Conservation (phyloP, 2,329 filamentous ascomycete species). For the Fusarium cicatricum region DNA sequence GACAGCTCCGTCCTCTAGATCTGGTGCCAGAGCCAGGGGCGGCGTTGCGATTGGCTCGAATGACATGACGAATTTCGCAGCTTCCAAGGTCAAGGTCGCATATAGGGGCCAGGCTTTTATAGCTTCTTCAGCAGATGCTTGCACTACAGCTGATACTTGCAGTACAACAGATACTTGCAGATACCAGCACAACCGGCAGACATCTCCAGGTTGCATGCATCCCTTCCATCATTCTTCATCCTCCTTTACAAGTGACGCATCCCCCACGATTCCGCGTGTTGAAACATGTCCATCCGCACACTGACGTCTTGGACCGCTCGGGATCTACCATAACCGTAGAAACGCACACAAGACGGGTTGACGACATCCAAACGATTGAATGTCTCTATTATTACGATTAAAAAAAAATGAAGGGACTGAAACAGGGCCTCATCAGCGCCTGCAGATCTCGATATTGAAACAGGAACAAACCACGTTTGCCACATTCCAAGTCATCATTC, state of each 20-base stretch:
- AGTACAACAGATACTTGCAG: not conserved
- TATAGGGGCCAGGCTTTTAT: not conserved
- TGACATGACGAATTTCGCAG: not conserved
- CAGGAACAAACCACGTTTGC: constrained; percentile 24
- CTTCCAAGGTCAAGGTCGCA: not conserved
- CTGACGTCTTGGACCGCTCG: constrained; percentile 22
- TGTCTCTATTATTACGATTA: no score
- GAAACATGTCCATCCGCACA: constrained; percentile 23
- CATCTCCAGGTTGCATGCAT: not conserved
- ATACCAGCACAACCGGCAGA: no score
- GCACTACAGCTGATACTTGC: constrained; percentile 1
- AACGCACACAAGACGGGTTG: constrained; percentile 1
- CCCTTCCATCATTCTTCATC: not conserved
- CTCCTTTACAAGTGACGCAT: not conserved
- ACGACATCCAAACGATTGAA: no score
- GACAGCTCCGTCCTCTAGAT: no score
- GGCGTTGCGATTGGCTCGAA: not conserved
- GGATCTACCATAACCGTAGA: constrained; percentile 28
- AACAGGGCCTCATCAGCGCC: constrained; percentile 10
- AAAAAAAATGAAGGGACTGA: constrained; percentile 3
- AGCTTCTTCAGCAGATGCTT: not conserved
- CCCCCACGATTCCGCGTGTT: constrained; percentile 19
- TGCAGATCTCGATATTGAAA: not conserved
- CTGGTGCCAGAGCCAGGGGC: no score
- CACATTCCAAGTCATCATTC: constrained; percentile 35